These are phyloP conservation scores for Helicostylum pulchrum DNA, from an alignment of 192 early-diverging fungal species.

Conservation along the genomic window DNA sequence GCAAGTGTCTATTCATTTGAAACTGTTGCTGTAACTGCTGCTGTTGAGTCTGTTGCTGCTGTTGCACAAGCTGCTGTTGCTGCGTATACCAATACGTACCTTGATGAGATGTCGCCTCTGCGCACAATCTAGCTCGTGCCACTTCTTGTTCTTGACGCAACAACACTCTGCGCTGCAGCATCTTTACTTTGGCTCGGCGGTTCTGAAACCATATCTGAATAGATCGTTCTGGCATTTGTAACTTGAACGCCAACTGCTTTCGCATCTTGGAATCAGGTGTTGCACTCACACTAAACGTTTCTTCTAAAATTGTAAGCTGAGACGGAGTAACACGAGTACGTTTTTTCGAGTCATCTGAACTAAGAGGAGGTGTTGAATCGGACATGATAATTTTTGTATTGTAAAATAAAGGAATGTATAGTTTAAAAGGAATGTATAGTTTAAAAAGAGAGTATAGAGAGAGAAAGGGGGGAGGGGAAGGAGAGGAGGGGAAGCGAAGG, in stretches of 20 bases:
- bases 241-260: slow-evolving; percentile 57
- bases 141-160: slow-evolving; percentile 36
- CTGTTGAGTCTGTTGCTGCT: neutral
- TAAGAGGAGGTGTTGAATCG: neutral
- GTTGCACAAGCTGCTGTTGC: neutral
- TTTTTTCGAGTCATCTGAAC: slow-evolving; percentile 42
- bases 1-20: neutral
- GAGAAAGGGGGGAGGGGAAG: neutral
- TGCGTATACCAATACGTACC: slow-evolving; percentile 11
- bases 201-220: slow-evolving; percentile 90
- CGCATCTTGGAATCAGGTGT: slow-evolving; percentile 65
- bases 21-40: neutral
- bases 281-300: slow-evolving; percentile 61
- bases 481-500: neutral
- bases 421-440: neutral
- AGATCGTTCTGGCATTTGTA: slow-evolving; percentile 68
- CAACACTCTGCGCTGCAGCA: slow-evolving; percentile 36
- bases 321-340: slow-evolving; percentile 63
- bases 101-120: slow-evolving; percentile 6
- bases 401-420: neutral
- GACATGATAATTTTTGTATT: neutral
- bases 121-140: slow-evolving; percentile 25
- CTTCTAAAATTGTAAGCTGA: slow-evolving; percentile 59
- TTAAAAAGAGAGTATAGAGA: neutral
- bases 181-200: slow-evolving; percentile 74